Evolutionary conservation across 148 eudicot species (phyloP).

Genomic region (Camellia lanceoleosa): DNA sequence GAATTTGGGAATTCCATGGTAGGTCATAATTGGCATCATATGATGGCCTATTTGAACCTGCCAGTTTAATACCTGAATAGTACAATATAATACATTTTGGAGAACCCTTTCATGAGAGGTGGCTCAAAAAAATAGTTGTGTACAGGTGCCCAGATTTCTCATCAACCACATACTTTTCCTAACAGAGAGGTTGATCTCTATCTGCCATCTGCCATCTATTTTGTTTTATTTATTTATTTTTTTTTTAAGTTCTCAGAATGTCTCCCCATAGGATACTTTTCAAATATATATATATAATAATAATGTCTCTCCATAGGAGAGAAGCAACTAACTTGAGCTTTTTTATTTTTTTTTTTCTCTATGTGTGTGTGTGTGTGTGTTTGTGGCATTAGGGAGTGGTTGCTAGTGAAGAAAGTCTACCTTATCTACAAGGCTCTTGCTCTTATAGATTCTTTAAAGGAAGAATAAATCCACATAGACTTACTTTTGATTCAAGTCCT

Average conservation of each 20-base stretch:
- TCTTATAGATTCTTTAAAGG: not conserved
- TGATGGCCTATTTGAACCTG: not conserved
- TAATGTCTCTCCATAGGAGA: too few species aligned
- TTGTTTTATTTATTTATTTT: not conserved
- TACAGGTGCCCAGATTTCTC: not conserved
- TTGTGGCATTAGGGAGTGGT: slow-evolving; percentile 26
- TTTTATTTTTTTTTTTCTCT: not conserved
- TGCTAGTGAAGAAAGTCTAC: slow-evolving; percentile 32
- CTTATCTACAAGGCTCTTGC: slow-evolving; percentile 34
- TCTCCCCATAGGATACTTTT: too few species aligned
- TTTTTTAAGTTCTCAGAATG: not conserved
- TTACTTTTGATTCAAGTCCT: slow-evolving; percentile 11
- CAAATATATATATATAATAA: too few species aligned
- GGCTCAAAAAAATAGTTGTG: not conserved
- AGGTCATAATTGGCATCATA: not conserved
- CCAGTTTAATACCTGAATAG: not conserved
- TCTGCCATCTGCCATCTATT: too few species aligned
- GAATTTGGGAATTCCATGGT: too few species aligned
- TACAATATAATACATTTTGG: not conserved
- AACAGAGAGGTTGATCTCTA: not conserved
- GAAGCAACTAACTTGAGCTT: not conserved
- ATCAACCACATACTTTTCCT: not conserved
- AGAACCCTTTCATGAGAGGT: not conserved
- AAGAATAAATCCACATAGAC: not conserved
- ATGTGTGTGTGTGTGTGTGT: too few species aligned